phyloP scores from a whole-genome alignment of 768 basidiomycete genomes.

The Trametes cingulata region DNA sequence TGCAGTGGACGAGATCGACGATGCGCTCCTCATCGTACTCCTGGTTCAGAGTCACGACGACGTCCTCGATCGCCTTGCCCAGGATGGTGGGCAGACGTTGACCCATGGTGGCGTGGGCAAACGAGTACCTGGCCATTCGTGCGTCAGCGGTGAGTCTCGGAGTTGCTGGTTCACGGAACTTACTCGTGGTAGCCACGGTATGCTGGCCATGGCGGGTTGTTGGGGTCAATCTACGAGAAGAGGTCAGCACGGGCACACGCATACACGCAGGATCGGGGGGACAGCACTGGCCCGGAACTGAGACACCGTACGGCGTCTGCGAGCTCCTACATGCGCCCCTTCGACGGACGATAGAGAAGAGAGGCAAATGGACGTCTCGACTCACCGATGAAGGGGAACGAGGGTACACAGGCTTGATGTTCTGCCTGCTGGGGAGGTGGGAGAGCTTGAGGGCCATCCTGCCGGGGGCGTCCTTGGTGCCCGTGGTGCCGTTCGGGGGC shows the following conservation, averaged over 20 bases:
- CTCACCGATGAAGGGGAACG: slow-evolving; percentile 68
- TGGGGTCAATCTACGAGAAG: slow-evolving; percentile 63
- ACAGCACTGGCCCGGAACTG: too few relatives aligned
- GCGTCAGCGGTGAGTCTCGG: neutral
- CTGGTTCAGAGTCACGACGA: slow-evolving; percentile 84
- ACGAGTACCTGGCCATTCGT: slow-evolving; percentile 70
- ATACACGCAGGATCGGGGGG: neutral
- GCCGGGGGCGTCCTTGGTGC: slow-evolving; percentile 40
- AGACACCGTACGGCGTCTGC: neutral
- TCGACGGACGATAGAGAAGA: neutral
- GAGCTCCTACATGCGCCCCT: neutral
- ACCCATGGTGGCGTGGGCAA: slow-evolving; percentile 93
- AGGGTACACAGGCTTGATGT: slow-evolving; percentile 73
- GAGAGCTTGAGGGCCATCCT: slow-evolving; percentile 73
- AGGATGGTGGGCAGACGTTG: slow-evolving; percentile 94
- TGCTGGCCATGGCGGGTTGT: slow-evolving; percentile 82
- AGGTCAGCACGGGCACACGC: neutral
- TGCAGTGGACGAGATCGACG: slow-evolving; percentile 81
- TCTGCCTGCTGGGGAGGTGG: slow-evolving; percentile 71
- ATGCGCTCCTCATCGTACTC: slow-evolving; percentile 81
- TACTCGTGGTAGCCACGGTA: slow-evolving; percentile 63
- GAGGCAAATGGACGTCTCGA: slow-evolving; percentile 25
- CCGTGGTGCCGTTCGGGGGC: slow-evolving; percentile 21
- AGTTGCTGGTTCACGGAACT: neutral
- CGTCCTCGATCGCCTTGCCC: slow-evolving; percentile 93